Base-by-base conservation (phyloP, 2,329 filamentous ascomycete genomes). In the Thermoascus crustaceus region DNA sequence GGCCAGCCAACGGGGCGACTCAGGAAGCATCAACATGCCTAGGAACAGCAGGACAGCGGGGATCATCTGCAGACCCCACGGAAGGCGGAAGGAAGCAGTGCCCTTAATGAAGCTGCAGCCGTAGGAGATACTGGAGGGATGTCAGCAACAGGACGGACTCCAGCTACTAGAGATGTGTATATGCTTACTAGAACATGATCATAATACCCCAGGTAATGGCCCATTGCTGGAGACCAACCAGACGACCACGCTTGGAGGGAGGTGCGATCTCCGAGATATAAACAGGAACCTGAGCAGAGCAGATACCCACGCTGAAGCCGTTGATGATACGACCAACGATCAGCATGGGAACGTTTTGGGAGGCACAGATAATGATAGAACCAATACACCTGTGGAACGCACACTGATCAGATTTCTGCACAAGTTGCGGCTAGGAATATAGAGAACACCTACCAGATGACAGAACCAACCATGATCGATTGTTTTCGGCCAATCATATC, bases 161-260 rank as follows among this genome's bases (percentile, higher is more conserved):
- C n/a, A n/a, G 1, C 8, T 2, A 6, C 3, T 9, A 30, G 7
- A 20, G 37, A 0, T 26, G 8, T 20, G 14, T 9, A 31, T 4
- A n/a, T 11, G 9, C n/a, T 39, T 53, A 57, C 77, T 58, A 79
- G 64, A 80, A 82, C 76, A 82, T 81, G 59, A 81, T 78, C 39
- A 81, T 52, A 44, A 81, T 81, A 43, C 75, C 78, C 71, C 71
- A 82, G 44, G 82, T 82, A 41, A 87, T 85, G 17, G 80, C 79
- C 68, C 80, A 82, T 56, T 87, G 82, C 57, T 86, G 82, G 30
- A 76, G 73, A 34, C 80, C 78, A 18, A 87, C 80, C 22, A 88
- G 69, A 25, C 78, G 72, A 11, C 73, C 73, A 45, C 73, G 66
- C 49, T 68, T 72, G 21, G 62, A 64, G 0, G 71, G 71, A 16